These are phyloP conservation scores for Xerocomus amazonicus DNA, from an alignment of 1,284 basidiomycete genomes.

Conservation along the genomic window DNA sequence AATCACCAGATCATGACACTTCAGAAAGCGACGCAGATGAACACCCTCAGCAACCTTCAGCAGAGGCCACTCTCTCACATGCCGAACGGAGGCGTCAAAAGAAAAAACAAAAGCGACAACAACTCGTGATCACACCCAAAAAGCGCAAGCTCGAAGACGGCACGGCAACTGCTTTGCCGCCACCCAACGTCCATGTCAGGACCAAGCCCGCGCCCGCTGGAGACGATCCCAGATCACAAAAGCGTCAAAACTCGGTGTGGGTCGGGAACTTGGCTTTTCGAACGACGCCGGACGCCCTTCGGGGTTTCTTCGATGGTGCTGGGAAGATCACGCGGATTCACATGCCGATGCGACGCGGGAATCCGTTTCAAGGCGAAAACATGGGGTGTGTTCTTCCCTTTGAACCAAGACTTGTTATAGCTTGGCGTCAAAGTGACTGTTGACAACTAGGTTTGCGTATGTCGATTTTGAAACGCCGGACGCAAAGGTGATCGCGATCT, in stretches of 20 bases:
- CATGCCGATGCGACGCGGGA: constrained; percentile 63
- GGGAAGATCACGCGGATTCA: constrained; percentile 72
- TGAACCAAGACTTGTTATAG: not conserved
- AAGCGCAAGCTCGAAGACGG: constrained; percentile 48
- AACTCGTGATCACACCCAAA: constrained; percentile 26
- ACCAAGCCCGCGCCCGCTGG: not conserved
- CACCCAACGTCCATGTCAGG: not conserved
- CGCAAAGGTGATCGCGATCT: constrained; percentile 71
- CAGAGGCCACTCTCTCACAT: constrained; percentile 57
- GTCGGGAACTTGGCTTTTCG: constrained; percentile 94
- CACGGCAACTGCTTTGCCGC: constrained; percentile 15
- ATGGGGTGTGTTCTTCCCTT: constrained; percentile 46
- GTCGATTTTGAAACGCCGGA: constrained; percentile 86
- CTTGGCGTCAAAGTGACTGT: constrained; percentile 10
- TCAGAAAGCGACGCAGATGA: constrained; percentile 12
- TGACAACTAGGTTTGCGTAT: constrained; percentile 79
- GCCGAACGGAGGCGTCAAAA: constrained; percentile 65
- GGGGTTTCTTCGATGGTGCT: constrained; percentile 67
- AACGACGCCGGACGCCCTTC: constrained; percentile 73
- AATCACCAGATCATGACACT: constrained; percentile 4
- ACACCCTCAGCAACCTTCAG: constrained; percentile 8
- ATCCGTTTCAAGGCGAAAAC: constrained; percentile 55
- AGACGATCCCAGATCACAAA: constrained; percentile 20
- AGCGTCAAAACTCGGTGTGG: constrained; percentile 86
- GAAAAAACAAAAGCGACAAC: constrained; percentile 45